Evolutionary conservation across 805 yeast species (phyloP).

Genomic region (Grigorovia humatica): DNA sequence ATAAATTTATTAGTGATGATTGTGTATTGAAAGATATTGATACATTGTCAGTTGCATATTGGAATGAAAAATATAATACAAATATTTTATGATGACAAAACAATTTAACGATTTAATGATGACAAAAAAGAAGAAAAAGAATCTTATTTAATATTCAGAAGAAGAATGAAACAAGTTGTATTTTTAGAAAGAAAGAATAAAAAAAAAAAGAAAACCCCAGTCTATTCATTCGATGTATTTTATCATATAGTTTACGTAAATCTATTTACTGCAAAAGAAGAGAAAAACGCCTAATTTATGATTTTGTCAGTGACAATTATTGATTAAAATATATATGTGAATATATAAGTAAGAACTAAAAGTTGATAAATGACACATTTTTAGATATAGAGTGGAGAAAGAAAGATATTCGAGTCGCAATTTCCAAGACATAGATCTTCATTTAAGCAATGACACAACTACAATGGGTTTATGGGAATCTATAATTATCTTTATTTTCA

Average conservation of each 20-base stretch:
- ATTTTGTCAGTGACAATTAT: too few relatives aligned
- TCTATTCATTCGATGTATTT: background rate
- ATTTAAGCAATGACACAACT: constrained; percentile 20
- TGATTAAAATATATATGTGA: too few relatives aligned
- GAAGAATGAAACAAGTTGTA: background rate
- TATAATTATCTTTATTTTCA: constrained; percentile 22
- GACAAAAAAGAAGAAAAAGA: background rate
- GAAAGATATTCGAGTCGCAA: too few relatives aligned
- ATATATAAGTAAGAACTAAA: too few relatives aligned
- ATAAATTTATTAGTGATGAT: constrained; percentile 23
- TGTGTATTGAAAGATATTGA: constrained; percentile 17
- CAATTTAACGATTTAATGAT: background rate
- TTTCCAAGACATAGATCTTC: background rate
- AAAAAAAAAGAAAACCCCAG: background rate
- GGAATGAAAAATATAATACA: constrained; percentile 3
- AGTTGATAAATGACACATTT: too few relatives aligned
- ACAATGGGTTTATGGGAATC: constrained; percentile 3
- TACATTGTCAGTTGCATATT: constrained; percentile 1
- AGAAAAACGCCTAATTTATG: too few relatives aligned
- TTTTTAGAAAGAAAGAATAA: too few relatives aligned
- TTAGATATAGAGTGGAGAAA: too few relatives aligned
- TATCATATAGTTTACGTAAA: background rate
- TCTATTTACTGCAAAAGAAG: background rate
- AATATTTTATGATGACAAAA: background rate
- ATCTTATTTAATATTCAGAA: background rate